Conservation (phyloP, 2,329 filamentous ascomycete species). For the Ophiocordyceps camponoti-leonardi region DNA sequence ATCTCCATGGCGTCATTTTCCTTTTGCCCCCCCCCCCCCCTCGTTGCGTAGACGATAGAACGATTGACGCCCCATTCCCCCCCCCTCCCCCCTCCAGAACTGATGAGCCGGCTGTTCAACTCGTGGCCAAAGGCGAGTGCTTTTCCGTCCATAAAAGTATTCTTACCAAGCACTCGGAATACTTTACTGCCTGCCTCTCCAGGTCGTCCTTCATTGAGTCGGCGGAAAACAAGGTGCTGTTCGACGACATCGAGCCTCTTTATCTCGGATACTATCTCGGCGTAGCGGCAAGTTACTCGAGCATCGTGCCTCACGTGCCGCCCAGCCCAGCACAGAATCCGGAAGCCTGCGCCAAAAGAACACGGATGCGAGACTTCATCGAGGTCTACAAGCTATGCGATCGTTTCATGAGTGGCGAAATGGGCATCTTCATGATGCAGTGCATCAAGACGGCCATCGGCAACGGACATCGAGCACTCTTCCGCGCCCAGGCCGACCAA, state of each 20-base stretch:
- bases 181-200: slow-evolving; percentile 13
- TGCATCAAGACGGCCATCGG: slow-evolving; percentile 14
- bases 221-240: slow-evolving; percentile 10
- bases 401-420: slow-evolving; percentile 13
- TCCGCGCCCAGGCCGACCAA: slow-evolving; percentile 10
- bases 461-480: slow-evolving; percentile 16
- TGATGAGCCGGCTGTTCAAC: slow-evolving; percentile 12
- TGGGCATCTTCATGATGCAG: slow-evolving; percentile 12
- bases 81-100: slow-evolving; percentile 1
- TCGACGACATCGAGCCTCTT: slow-evolving; percentile 15
- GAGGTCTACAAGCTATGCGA: slow-evolving; percentile 20
- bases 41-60: background rate
- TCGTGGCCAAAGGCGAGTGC: slow-evolving; percentile 7
- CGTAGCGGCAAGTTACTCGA: slow-evolving; percentile 16
- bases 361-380: slow-evolving; percentile 14
- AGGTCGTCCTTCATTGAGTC: slow-evolving; percentile 10
- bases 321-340: slow-evolving; percentile 2
- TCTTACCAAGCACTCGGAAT: slow-evolving; percentile 15
- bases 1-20: too few relatives aligned
- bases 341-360: slow-evolving; percentile 3
- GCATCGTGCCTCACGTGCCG: slow-evolving; percentile 12
- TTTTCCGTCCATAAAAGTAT: slow-evolving; percentile 14
- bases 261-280: slow-evolving; percentile 18
- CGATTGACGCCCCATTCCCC: background rate
- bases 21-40: background rate